phyloP scores from a whole-genome alignment of 305 asterid genomes.

The Fraxinus latifolia region DNA sequence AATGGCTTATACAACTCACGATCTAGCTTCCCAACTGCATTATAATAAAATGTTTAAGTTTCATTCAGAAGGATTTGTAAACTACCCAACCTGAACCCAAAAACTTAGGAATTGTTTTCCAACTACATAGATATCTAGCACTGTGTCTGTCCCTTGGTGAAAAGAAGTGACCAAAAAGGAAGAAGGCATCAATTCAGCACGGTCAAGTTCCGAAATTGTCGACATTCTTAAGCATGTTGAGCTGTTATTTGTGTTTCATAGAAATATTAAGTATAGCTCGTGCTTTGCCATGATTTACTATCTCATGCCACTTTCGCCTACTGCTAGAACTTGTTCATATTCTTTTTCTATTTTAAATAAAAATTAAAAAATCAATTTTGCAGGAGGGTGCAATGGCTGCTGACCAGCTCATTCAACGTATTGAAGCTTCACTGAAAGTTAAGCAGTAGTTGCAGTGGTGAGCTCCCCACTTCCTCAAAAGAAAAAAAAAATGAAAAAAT shows the following conservation, averaged over 20 bases:
- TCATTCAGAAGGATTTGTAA: background rate
- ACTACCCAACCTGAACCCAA: background rate
- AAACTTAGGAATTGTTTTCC: background rate
- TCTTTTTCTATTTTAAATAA: background rate
- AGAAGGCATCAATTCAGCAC: background rate
- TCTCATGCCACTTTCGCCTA: background rate
- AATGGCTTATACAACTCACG: background rate
- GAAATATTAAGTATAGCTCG: background rate
- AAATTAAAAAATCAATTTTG: conserved; percentile 16
- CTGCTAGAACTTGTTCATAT: background rate
- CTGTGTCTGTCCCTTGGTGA: background rate
- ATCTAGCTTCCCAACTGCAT: background rate
- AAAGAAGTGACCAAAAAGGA: background rate
- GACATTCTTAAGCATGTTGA: background rate
- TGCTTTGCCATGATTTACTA: background rate
- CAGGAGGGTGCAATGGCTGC: conserved; percentile 89
- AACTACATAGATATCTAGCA: background rate
- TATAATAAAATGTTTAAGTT: background rate
- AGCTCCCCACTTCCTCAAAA: conserved; percentile 19
- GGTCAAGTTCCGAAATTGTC: background rate
- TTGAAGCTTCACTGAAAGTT: conserved; percentile 65
- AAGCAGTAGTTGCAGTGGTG: conserved; percentile 48
- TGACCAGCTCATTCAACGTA: conserved; percentile 57
- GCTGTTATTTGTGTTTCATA: background rate
- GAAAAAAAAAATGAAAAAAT: background rate